Conservation (phyloP, 768 basidiomycete species). For the Suillus lakei region DNA sequence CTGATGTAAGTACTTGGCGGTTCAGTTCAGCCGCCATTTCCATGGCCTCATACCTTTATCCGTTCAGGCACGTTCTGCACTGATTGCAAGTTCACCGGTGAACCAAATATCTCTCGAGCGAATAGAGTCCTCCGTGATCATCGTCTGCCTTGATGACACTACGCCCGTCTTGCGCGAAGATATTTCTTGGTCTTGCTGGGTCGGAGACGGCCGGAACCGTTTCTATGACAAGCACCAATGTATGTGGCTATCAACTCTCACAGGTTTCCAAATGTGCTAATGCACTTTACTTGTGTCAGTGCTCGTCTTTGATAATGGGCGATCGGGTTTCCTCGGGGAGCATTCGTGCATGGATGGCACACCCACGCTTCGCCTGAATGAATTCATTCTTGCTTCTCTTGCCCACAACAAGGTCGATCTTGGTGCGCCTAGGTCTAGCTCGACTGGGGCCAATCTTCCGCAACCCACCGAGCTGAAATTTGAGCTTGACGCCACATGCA, state of each 20-base stretch:
- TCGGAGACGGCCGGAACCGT: slow-evolving; percentile 87
- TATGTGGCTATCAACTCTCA: slow-evolving; percentile 41
- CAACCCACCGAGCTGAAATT: slow-evolving; percentile 74
- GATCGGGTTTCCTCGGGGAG: slow-evolving; percentile 90
- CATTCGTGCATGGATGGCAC: slow-evolving; percentile 95
- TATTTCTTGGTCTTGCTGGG: slow-evolving; percentile 83
- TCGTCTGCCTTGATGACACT: slow-evolving; percentile 85
- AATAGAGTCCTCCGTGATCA: slow-evolving; percentile 89
- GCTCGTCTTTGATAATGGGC: slow-evolving; percentile 93
- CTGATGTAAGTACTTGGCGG: slow-evolving; percentile 67
- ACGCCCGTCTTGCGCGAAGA: slow-evolving; percentile 83
- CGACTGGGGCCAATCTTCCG: slow-evolving; percentile 48
- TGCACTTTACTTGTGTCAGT: slow-evolving; percentile 49
- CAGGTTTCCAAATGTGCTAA: slow-evolving; percentile 8
- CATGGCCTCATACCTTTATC: neutral
- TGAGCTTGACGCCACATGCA: slow-evolving; percentile 59
- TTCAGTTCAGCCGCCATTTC: neutral
- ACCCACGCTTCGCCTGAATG: slow-evolving; percentile 93
- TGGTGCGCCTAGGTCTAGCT: slow-evolving; percentile 50
- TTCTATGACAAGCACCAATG: slow-evolving; percentile 98
- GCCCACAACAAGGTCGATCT: slow-evolving; percentile 77
- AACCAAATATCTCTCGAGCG: slow-evolving; percentile 74
- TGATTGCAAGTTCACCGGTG: slow-evolving; percentile 63
- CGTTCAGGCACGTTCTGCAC: slow-evolving; percentile 56
- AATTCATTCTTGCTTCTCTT: slow-evolving; percentile 84